These are phyloP conservation scores for Ustilago trichophora DNA, from an alignment of 1,284 basidiomycete genomes.

Conservation along the genomic window DNA sequence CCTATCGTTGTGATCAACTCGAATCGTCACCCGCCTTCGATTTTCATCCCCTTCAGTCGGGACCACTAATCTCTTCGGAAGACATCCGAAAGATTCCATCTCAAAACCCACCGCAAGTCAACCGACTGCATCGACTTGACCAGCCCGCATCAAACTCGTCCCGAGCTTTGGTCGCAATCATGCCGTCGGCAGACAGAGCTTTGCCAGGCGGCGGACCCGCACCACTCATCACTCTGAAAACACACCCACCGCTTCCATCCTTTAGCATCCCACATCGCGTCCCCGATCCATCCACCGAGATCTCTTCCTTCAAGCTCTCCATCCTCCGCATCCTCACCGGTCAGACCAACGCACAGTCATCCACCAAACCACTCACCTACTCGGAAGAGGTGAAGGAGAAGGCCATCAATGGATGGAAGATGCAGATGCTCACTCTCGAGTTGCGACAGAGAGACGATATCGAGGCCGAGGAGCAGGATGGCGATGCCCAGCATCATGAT, in stretches of 20 bases:
- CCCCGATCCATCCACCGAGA: conserved; percentile 50
- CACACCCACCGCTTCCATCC: conserved; percentile 54
- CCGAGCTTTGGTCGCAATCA: too few species aligned
- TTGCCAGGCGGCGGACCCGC: conserved; percentile 43
- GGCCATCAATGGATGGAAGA: conserved; percentile 64
- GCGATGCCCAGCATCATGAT: too few species aligned
- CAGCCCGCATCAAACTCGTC: too few species aligned
- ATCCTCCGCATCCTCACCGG: conserved; percentile 62
- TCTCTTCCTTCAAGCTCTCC: conserved; percentile 56
- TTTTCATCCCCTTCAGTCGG: too few species aligned
- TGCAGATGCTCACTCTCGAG: conserved; percentile 60
- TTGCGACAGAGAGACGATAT: conserved; percentile 59
- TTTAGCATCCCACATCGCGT: conserved; percentile 62
- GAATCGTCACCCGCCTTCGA: too few species aligned
- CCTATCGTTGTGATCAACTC: too few species aligned
- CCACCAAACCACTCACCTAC: conserved; percentile 49
- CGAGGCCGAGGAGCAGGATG: conserved; percentile 24
- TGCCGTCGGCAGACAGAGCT: conserved; percentile 31
- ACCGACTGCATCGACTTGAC: too few species aligned
- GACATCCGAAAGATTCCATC: background rate
- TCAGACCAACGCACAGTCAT: conserved; percentile 40
- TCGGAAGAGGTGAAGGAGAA: conserved; percentile 62
- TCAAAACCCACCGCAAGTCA: too few species aligned
- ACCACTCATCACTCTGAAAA: conserved; percentile 50
- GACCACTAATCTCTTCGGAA: too few species aligned